Evolutionary conservation across 805 yeast genomes (phyloP).

Genomic region (Candida dajiaensis): DNA sequence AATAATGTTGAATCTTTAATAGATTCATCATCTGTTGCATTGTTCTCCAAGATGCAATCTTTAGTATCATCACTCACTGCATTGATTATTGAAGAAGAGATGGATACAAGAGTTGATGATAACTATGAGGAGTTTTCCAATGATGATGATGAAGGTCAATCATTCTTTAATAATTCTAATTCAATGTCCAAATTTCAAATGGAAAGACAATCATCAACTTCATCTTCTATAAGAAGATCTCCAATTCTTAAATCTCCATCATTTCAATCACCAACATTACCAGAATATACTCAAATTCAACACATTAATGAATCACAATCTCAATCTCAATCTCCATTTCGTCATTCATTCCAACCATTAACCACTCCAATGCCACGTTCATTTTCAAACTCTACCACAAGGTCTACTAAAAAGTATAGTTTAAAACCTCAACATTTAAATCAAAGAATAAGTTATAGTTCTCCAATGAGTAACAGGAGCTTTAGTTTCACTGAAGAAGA

Average conservation of each 20-base stretch:
- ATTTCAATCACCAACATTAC: slow-evolving; percentile 4
- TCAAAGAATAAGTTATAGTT: neutral
- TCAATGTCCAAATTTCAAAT: neutral
- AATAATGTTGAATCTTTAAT: slow-evolving; percentile 17
- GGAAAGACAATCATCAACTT: neutral
- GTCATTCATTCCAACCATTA: neutral
- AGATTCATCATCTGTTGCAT: slow-evolving; percentile 22
- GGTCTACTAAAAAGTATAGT: neutral
- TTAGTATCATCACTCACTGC: slow-evolving; percentile 28
- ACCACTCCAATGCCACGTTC: slow-evolving; percentile 13
- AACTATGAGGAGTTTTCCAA: slow-evolving; percentile 4
- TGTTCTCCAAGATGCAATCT: slow-evolving; percentile 28
- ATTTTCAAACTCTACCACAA: slow-evolving; percentile 4
- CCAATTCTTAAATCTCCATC: slow-evolving; percentile 5
- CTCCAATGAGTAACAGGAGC: slow-evolving; percentile 1
- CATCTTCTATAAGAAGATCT: neutral
- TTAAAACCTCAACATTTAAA: neutral
- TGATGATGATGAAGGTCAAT: slow-evolving; percentile 1
- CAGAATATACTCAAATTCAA: neutral
- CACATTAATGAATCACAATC: too few species aligned
- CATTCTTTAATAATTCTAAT: neutral
- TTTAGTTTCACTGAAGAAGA: neutral
- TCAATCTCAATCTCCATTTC: too few species aligned
- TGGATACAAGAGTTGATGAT: slow-evolving; percentile 8
- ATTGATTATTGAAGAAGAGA: slow-evolving; percentile 25